These are phyloP conservation scores for Gossypium bickii DNA, from an alignment of 345 rosid species.

Conservation along the genomic window DNA sequence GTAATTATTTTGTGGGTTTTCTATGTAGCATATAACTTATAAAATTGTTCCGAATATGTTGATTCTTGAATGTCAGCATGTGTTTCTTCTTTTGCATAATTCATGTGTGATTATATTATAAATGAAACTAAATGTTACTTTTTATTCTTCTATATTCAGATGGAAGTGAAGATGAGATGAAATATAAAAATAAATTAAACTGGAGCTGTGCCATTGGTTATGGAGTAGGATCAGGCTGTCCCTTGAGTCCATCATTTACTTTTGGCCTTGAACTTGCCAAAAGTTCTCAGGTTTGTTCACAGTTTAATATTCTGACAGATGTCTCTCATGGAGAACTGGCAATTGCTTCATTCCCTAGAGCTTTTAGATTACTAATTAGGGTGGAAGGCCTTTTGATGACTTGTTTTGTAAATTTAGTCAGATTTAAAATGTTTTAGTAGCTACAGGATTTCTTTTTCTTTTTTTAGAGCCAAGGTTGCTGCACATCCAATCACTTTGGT, in stretches of 20 bases:
- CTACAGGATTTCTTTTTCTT: not conserved
- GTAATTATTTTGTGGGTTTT: not conserved
- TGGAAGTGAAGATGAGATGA: slow-evolving; percentile 45
- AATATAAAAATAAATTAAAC: slow-evolving; percentile 54
- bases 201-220: slow-evolving; percentile 93
- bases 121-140: slow-evolving; percentile 2
- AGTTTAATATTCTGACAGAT: not conserved
- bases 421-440: not conserved
- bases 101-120: not conserved
- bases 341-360: not conserved
- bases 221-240: slow-evolving; percentile 79
- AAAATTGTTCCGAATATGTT: not conserved
- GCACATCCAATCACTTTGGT: not conserved
- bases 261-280: slow-evolving; percentile 76
- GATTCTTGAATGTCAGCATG: not conserved
- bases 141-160: slow-evolving; percentile 35
- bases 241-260: slow-evolving; percentile 83
- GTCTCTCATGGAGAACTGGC: not conserved
- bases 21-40: not conserved
- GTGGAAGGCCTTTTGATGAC: slow-evolving; percentile 1
- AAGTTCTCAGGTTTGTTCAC: slow-evolving; percentile 61
- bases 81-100: not conserved
- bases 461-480: not conserved
- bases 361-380: not conserved
- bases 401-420: not conserved